Evolutionary conservation across 768 basidiomycete genomes (phyloP), one percentile per base, ranked within the genome.

Genomic region (Tylopilus vinaceipallidus): DNA sequence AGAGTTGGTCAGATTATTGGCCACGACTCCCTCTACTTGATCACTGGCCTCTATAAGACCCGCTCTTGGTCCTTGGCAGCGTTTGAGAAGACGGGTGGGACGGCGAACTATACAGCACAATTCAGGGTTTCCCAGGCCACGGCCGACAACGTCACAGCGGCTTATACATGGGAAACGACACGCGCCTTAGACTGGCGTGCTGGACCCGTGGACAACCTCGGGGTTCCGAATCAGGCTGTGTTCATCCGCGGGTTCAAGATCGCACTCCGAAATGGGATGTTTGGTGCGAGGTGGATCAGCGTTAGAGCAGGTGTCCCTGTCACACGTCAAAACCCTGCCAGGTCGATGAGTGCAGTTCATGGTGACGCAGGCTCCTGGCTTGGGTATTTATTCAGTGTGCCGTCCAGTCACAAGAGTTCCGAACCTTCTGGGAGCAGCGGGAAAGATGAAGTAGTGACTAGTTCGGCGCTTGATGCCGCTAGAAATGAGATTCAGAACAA

Each of bases 41-140:
- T 70, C 24, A 70, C 50, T 1, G 50, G 35, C 12, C 4, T 35
- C 5, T 14, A 39, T 20, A 51, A 46, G 26, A 12, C 44, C 1
- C 27, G 14, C 3, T 57, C 64, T 4, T 70, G 68, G 67, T 67
- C 65, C 17, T 46, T 66, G 16, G 68, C 66, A 2, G 50, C 61
- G 6, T 62, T 54, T 16, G 47, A 42, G 20, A 38, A 53, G 33
- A 26, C 38, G 3, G 29, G 11, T 3, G 50, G 45, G 1, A 43
- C 9, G 2, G 43, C 24, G 3, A 44, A 53, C 3, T 37, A 48
- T 12, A 20, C 42, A 5, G 54, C 51, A 1, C 39, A 50, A 4
- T 57, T 60, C 24, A 60, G 33, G 20, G 32, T 49, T 6, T 22
- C 42, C 4, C 49, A 39, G 24, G 23, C 41, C 14, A 34, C 39